Evolutionary conservation across 768 basidiomycete genomes (phyloP), one percentile per base, ranked within the genome.

Genomic region (Daedaleopsis sinensis): DNA sequence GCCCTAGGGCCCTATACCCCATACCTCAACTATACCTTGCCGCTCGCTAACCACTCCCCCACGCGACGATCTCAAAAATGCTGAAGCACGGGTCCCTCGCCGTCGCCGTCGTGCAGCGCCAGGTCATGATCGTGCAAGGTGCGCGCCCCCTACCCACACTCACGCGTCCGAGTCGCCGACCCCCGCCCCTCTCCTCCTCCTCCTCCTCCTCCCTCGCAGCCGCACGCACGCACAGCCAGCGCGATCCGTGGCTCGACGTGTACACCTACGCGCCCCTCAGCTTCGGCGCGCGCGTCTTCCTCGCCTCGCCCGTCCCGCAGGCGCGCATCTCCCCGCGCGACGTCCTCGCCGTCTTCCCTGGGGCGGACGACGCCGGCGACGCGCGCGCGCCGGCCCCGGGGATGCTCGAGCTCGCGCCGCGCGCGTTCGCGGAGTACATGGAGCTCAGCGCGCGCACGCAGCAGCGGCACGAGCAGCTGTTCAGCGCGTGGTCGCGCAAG

Each of bases 111-210:
- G 86, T 90, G 49, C 84, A 86, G 65, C 84, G 82, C 67, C 83
- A 86, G 70, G 84, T 91, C 37, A 83, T 82, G 79, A 71, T 91
- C 62, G 84, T 90, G 24, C 85, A 87, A 84, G 84, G 89, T 87
- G 66, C 58, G 72, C 35, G 21, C 21, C 18, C 12, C 51, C 35
- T 0, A 11, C 8, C 13, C 19, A n/a, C 11, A 49, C 37, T 49
- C 35, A 39, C 46, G n/a, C 3, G n/a, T 5, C 46, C 19, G 13
- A 9, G 3, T 27, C 19, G n/a, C n/a, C n/a, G n/a, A n/a, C n/a
- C n/a, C n/a, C n/a, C n/a, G n/a, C n/a, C n/a, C n/a, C n/a, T n/a
- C n/a, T n/a, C n/a, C n/a, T n/a, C n/a, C n/a, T n/a, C n/a, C n/a
- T n/a, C n/a, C n/a, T n/a, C n/a, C n/a, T n/a, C n/a, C n/a, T n/a